These are phyloP conservation scores for Podaxis mareebaensis DNA, from an alignment of 768 basidiomycete genomes.

Conservation along the genomic window DNA sequence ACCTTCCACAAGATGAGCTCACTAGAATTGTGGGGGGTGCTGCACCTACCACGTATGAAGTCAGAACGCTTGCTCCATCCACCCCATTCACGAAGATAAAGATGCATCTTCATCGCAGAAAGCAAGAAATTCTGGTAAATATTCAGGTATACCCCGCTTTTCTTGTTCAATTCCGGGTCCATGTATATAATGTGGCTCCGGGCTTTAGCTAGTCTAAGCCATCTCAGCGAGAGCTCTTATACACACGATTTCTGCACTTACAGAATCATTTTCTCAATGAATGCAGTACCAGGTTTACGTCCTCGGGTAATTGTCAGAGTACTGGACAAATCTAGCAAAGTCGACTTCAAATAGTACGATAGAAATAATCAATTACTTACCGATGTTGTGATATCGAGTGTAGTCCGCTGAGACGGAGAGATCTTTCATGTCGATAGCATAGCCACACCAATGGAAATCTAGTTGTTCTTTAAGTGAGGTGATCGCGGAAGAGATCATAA, in stretches of 20 bases:
- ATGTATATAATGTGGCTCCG: constrained; percentile 80
- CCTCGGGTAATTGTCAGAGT: constrained; percentile 73
- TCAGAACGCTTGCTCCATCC: constrained; percentile 40
- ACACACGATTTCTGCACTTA: constrained; percentile 32
- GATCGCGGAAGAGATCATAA: background rate
- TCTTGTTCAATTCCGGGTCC: constrained; percentile 69
- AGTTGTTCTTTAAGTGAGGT: background rate
- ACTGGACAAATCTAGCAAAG: constrained; percentile 51
- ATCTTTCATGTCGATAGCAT: constrained; percentile 70
- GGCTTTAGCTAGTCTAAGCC: constrained; percentile 57
- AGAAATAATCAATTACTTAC: constrained; percentile 37
- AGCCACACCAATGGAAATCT: constrained; percentile 97
- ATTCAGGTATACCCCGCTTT: constrained; percentile 68
- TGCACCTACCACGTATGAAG: constrained; percentile 57
- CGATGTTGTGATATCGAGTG: constrained; percentile 58
- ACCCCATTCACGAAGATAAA: constrained; percentile 71
- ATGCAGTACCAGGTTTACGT: constrained; percentile 62
- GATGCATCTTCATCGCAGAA: constrained; percentile 83
- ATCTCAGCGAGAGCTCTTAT: constrained; percentile 27
- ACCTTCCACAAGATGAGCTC: constrained; percentile 38
- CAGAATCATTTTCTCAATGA: constrained; percentile 76
- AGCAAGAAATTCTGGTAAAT: constrained; percentile 85
- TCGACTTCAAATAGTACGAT: background rate
- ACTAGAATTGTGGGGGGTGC: constrained; percentile 15
- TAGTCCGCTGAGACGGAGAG: constrained; percentile 84